phyloP scores from a whole-genome alignment of 257 asterid genomes.

The Solanum dulcamara region DNA sequence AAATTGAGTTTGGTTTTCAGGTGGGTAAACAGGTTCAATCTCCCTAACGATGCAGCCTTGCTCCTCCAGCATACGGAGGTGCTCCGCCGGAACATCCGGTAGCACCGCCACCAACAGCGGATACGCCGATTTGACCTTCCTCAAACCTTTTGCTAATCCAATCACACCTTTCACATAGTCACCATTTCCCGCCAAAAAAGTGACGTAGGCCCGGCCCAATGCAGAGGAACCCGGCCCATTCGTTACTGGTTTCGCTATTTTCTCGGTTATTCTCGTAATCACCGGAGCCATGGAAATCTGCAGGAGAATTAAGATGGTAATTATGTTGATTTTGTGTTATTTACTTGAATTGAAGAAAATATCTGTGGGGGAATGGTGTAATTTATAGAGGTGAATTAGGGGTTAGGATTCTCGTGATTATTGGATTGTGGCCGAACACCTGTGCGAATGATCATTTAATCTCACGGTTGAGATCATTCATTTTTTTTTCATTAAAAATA shows the following conservation, averaged over 20 bases:
- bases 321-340: background rate
- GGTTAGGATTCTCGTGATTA: background rate
- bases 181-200: slow-evolving; percentile 38
- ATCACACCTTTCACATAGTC: slow-evolving; percentile 13
- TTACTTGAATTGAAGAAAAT: background rate
- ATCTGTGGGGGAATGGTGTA: background rate
- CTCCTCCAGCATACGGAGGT: slow-evolving; percentile 27
- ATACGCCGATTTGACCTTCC: slow-evolving; percentile 26
- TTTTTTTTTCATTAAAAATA: too few species aligned
- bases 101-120: slow-evolving; percentile 44
- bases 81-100: slow-evolving; percentile 37
- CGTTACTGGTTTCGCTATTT: background rate
- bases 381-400: background rate
- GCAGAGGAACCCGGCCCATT: background rate
- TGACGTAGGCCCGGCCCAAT: slow-evolving; percentile 1
- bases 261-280: background rate
- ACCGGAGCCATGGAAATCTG: background rate
- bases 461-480: background rate
- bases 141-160: slow-evolving; percentile 30
- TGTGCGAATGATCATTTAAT: background rate
- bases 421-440: background rate
- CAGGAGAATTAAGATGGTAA: background rate
- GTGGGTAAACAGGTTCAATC: slow-evolving; percentile 36
- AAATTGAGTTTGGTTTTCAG: slow-evolving; percentile 31
- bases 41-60: slow-evolving; percentile 38